These are phyloP conservation scores for Persicaria tinctoria DNA, from an alignment of 148 eudicot species.

Conservation along the genomic window DNA sequence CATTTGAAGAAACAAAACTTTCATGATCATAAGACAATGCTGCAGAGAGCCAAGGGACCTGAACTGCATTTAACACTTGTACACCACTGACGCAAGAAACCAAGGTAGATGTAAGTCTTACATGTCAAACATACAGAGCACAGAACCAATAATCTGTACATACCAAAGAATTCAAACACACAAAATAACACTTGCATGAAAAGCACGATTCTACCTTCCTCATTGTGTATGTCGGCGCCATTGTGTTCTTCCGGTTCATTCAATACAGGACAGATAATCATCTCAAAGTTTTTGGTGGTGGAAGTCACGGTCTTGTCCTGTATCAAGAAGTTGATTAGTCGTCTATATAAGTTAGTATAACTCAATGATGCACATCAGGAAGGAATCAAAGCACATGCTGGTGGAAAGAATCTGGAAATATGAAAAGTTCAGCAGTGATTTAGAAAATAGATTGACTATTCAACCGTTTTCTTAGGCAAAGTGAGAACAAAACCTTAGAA, in stretches of 20 bases:
- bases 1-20: neutral
- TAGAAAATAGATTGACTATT: neutral
- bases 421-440: neutral
- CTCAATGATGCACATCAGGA: neutral
- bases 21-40: neutral
- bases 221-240: slow-evolving; percentile 17
- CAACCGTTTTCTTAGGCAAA: neutral
- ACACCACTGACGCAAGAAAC: neutral
- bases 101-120: neutral
- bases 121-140: neutral
- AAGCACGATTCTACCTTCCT: slow-evolving; percentile 41
- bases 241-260: slow-evolving; percentile 30
- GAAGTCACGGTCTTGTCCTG: slow-evolving; percentile 48
- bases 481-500: neutral
- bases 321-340: slow-evolving; percentile 13
- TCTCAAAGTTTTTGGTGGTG: slow-evolving; percentile 45
- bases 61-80: neutral
- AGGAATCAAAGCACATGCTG: neutral
- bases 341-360: neutral
- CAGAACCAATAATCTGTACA: neutral
- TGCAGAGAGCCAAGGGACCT: neutral
- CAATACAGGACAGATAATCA: slow-evolving; percentile 60
- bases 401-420: neutral
- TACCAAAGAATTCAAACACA: neutral
- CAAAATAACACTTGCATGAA: neutral